Evolutionary conservation across 2,329 filamentous ascomycete genomes (phyloP), one percentile per base, ranked within the genome.

Genomic region (Colletotrichum cordylinicola): DNA sequence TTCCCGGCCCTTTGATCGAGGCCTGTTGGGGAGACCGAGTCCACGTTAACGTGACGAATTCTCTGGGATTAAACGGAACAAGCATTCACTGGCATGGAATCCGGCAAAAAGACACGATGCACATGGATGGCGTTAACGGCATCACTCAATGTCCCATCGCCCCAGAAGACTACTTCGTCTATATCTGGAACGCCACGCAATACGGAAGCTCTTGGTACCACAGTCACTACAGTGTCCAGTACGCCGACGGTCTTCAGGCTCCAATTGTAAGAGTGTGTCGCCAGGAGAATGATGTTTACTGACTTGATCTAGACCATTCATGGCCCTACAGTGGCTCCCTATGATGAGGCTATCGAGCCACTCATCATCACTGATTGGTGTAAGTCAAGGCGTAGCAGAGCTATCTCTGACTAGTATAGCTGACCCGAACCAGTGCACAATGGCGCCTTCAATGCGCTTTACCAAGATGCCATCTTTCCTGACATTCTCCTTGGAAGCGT

Each of bases 31-130:
- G 81, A 10, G 81, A 82, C 61, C 70, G 80, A 16, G 56, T 73
- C 2, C 56, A 73, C 4, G 35, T 95, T 48, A 92, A 92, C 43
- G 89, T 96, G 69, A 89, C 91, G 83, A 97, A 97, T 83, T 89
- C 92, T 4, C 21, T 73, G 16, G 18, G 10, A 2, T 21, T 60
- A n/a, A 73, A 73, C 62, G 90, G 95, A 8, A 90, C 78, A 76
- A 83, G 80, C 9, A 82, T 91, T 7, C 89, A 91, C 80, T 91
- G 88, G 88, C 89, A 91, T 74, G 89, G 89, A 0, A 86, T 91
- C 70, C 83, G 88, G 2, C 88, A 90, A 74, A 83, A 85, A 1
- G 48, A 77, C 74, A 69, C 65, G 1, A 62, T 73, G 65, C 65
- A 69, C 18, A 73, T 73, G 71, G 82, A 84, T 29, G 82, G 82